Evolutionary conservation across 495 filamentous ascomycete species (phyloP), one percentile per base, ranked within the genome.

Genomic region (Astrothelium subdiscretum): DNA sequence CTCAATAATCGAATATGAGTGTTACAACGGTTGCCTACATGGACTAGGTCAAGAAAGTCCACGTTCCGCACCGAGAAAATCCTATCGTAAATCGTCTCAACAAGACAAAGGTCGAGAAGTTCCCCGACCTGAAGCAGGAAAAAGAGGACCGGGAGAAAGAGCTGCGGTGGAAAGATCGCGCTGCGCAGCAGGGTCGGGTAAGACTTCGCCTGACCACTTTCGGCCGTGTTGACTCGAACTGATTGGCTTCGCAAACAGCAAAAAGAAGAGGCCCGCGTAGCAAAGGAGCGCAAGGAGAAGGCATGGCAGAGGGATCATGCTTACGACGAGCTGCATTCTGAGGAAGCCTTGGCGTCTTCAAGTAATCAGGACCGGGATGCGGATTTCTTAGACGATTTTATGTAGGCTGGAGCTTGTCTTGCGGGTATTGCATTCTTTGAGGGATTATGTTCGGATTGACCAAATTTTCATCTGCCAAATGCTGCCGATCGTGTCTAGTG

Each of bases 271-370:
- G 89, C 85, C 59, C 78, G 81, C 65, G 76, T 94, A 59, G 81
- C 83, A 58, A 82, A 89, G 72, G 92, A 96, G 74, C 74, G 88
- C 35, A 85, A 85, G 69, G 87, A 96, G 77, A 83, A 90, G 77
- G 95, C 92, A 71, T 96, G 85, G 82, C 88, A 95, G 76, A 90
- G 91, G 72, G 91, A 95, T 32, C 91, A 96, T 76, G 92, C 90
- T 2, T 97, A 96, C 74, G 95, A 96, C 72, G 92, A 95, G 44
- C 65, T 91, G 32, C 85, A 88, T 66, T 79, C 80, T 22, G 86
- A 87, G 62, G 85, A 87, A 60, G 84, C 85, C 65, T 73, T 87
- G 72, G 83, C 79, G 32, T 71, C 70, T 26, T 80, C 81, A 38
- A 88, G 82, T 69, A 91, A 91, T 68, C 87, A 91, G 65, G 78